These are phyloP conservation scores for Colletotrichum lini DNA, from an alignment of 2,329 filamentous ascomycete species.

Conservation along the genomic window DNA sequence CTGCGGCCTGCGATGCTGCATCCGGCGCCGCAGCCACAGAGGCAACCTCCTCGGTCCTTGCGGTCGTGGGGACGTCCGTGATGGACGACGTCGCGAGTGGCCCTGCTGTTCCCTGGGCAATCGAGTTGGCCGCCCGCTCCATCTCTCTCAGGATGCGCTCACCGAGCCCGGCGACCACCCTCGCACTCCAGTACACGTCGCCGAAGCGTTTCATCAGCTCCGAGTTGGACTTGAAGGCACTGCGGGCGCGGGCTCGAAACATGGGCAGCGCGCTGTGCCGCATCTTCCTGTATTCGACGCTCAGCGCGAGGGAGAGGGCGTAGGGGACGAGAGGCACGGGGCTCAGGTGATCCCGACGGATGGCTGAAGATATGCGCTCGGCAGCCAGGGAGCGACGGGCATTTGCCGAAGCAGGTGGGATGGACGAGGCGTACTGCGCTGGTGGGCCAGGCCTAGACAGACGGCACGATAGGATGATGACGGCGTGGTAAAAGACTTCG, in stretches of 20 bases:
- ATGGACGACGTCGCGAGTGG: constrained; percentile 22
- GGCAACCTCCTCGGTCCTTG: constrained; percentile 2
- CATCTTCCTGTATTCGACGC: constrained; percentile 76
- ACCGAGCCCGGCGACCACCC: constrained; percentile 68
- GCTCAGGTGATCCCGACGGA: constrained; percentile 65
- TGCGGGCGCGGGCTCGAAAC: constrained; percentile 69
- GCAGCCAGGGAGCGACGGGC: constrained; percentile 71
- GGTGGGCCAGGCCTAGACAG: constrained; percentile 59
- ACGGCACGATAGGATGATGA: constrained; percentile 75
- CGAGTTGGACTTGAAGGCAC: constrained; percentile 68
- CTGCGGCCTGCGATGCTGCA: neutral
- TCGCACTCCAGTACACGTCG: constrained; percentile 71
- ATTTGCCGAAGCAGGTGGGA: constrained; percentile 65
- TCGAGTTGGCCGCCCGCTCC: constrained; percentile 65
- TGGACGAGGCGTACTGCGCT: constrained; percentile 56
- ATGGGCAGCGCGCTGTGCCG: constrained; percentile 71
- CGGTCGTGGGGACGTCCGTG: constrained; percentile 12
- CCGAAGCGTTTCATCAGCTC: constrained; percentile 66
- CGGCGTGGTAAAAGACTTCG: constrained; percentile 75
- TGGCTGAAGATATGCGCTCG: constrained; percentile 70
- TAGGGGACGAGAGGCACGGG: constrained; percentile 74
- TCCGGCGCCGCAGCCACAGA: constrained; percentile 39
- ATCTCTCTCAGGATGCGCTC: constrained; percentile 70
- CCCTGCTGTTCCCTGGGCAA: constrained; percentile 46
- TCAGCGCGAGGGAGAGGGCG: constrained; percentile 72